Conservation (phyloP, 192 early-diverging fungal genomes). For the Gryganskiella cystojenkinii region DNA sequence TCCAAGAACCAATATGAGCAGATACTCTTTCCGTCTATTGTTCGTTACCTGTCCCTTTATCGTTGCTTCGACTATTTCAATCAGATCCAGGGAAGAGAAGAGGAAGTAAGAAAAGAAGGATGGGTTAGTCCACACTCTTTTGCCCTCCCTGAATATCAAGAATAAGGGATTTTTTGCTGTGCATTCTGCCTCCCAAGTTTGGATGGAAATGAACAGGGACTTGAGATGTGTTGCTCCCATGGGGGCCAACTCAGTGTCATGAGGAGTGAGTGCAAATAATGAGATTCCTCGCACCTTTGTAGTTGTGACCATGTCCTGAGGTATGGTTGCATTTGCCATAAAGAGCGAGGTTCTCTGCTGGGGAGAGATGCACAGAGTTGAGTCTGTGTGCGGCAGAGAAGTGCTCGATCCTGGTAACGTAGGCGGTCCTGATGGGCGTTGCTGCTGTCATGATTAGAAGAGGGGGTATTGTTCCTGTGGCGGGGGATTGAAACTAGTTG, state of each 20-base stretch:
- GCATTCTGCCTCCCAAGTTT: too few relatives aligned
- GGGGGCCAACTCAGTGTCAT: too few relatives aligned
- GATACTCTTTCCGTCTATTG: too few relatives aligned
- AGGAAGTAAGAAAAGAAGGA: background rate
- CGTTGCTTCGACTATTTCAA: constrained; percentile 69
- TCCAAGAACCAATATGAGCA: too few relatives aligned
- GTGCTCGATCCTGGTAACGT: constrained; percentile 79
- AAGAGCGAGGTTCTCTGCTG: constrained; percentile 74
- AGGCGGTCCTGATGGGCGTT: constrained; percentile 61
- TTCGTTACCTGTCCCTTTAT: constrained; percentile 72
- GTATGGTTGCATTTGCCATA: constrained; percentile 93
- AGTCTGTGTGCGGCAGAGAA: constrained; percentile 94
- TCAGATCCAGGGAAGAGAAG: constrained; percentile 6
- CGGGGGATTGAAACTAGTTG: background rate
- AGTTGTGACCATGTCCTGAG: constrained; percentile 93
- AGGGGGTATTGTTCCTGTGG: background rate
- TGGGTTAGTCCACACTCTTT: background rate
- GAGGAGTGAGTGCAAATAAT: too few relatives aligned
- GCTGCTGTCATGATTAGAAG: constrained; percentile 28
- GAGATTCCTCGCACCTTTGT: constrained; percentile 74
- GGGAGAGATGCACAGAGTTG: constrained; percentile 77
- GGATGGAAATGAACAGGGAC: too few relatives aligned
- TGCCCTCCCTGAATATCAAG: too few relatives aligned
- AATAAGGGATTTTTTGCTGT: too few relatives aligned
- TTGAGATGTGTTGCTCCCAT: too few relatives aligned